Conservation (phyloP, 2,329 filamentous ascomycete genomes). For the Ophiostoma ulmi region DNA sequence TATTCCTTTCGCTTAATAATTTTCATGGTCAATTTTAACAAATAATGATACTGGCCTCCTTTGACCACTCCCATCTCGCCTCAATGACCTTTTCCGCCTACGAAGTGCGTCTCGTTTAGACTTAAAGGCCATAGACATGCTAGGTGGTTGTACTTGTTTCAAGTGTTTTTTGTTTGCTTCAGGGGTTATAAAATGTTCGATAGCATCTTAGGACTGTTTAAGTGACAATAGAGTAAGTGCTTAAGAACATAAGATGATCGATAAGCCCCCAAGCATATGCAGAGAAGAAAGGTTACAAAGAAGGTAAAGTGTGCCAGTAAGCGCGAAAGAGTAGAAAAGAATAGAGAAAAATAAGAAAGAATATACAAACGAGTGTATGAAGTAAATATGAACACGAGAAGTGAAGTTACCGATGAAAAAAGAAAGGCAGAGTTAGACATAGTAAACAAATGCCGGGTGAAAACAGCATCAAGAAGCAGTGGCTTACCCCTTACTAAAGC, state of each 20-base stretch:
- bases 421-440: not conserved
- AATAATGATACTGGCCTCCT: not conserved
- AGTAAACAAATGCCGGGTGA: not conserved
- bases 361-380: not conserved
- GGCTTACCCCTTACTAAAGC: not conserved
- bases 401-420: not conserved
- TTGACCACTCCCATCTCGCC: too few relatives aligned
- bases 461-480: not conserved
- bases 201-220: too few relatives aligned
- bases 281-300: not conserved
- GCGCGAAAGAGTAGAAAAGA: not conserved
- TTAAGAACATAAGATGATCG: not conserved
- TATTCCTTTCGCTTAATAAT: not conserved
- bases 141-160: not conserved
- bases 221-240: too few relatives aligned
- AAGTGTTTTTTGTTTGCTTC: not conserved
- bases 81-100: not conserved
- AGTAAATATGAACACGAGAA: constrained; percentile 18
- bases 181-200: not conserved
- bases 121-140: not conserved
- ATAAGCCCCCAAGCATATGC: not conserved
- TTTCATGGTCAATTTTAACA: not conserved
- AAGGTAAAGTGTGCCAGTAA: not conserved
- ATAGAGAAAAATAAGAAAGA: not conserved
- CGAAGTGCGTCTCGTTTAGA: not conserved